Evolutionary conservation across 371 early-diverging fungal species (phyloP).

Genomic region (Mortierella polycephala): DNA sequence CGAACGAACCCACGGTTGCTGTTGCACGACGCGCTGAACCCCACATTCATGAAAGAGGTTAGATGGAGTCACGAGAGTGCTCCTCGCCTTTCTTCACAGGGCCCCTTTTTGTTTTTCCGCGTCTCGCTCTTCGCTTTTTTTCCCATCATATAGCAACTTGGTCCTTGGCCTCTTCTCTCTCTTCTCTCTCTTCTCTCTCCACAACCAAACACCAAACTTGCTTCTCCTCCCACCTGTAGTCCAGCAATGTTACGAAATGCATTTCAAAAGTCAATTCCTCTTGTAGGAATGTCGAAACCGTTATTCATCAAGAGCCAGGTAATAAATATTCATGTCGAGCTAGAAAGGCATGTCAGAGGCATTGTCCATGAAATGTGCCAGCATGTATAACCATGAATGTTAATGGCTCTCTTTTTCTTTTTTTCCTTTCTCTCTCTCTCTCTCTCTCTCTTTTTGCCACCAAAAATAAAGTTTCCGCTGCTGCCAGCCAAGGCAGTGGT

Average conservation of each 20-base stretch:
- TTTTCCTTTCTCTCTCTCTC: neutral
- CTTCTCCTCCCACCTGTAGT: neutral
- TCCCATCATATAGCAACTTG: neutral
- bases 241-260: conserved; percentile 25
- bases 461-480: conserved; percentile 7
- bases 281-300: conserved; percentile 18
- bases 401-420: neutral
- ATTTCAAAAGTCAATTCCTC: conserved; percentile 23
- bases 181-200: neutral
- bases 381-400: too few relatives aligned
- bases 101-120: neutral
- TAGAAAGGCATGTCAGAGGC: too few relatives aligned
- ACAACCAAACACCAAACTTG: neutral
- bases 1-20: neutral
- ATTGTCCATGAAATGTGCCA: too few relatives aligned
- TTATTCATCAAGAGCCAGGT: conserved; percentile 22
- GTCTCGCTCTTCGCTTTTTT: neutral
- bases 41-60: too few relatives aligned
- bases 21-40: too few relatives aligned
- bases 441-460: neutral
- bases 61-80: neutral
- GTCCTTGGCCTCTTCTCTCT: neutral
- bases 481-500: conserved; percentile 23
- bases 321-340: neutral
- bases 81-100: neutral